Evolutionary conservation across 1,139 yeast species (phyloP).

Genomic region (Lodderomyces orthopsilosis): DNA sequence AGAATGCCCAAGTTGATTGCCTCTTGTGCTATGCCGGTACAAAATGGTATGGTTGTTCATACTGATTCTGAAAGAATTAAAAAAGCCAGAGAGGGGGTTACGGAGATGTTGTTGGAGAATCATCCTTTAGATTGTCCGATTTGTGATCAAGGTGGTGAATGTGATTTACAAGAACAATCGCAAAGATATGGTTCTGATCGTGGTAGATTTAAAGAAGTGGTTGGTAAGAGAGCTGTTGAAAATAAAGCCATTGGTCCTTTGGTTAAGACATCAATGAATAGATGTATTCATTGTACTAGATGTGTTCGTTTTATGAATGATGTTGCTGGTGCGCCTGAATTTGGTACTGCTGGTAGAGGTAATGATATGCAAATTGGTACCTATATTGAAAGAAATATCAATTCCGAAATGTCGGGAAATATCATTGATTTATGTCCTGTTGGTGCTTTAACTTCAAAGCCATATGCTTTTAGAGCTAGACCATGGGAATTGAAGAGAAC

Average conservation of each 20-base stretch:
- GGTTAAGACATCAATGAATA: constrained; percentile 87
- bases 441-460: constrained; percentile 88
- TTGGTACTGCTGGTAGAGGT: constrained; percentile 88
- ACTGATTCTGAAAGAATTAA: constrained; percentile 78
- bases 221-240: constrained; percentile 88
- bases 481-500: constrained; percentile 95
- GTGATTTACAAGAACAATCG: constrained; percentile 88
- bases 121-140: constrained; percentile 93
- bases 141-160: constrained; percentile 94
- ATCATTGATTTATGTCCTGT: constrained; percentile 89
- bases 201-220: constrained; percentile 77
- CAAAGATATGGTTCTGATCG: constrained; percentile 83
- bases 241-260: constrained; percentile 89
- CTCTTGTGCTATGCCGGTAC: constrained; percentile 89
- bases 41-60: constrained; percentile 83
- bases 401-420: constrained; percentile 85
- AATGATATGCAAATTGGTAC: constrained; percentile 92
- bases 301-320: constrained; percentile 90
- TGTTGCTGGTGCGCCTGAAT: constrained; percentile 90
- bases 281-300: constrained; percentile 92
- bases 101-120: constrained; percentile 83
- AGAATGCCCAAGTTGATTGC: constrained; percentile 89
- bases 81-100: constrained; percentile 87
- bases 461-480: constrained; percentile 87
- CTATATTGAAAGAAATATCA: constrained; percentile 79